Percentiles rank a stretch among this genome's conserved stretches.
Conservation (phyloP, 108 stramenopile genomes). For the Nitzschia sp. region DNA sequence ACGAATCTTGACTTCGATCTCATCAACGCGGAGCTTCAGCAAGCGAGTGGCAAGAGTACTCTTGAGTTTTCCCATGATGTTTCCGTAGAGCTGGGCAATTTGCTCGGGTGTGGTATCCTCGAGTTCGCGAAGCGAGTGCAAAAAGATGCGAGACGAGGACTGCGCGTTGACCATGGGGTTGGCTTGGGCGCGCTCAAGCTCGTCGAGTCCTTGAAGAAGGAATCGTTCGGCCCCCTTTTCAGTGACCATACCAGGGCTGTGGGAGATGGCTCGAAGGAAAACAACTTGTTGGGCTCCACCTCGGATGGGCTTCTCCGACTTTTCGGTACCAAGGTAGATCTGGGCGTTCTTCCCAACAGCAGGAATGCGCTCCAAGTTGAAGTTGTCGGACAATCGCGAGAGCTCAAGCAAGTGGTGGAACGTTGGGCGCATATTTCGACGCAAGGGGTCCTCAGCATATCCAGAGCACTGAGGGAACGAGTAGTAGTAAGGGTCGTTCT, state of each 20-base stretch:
- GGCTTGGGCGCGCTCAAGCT: slow-evolving; percentile 92
- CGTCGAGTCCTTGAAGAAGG: slow-evolving; percentile 91
- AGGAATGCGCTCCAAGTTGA: slow-evolving; percentile 80
- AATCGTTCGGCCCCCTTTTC: slow-evolving; percentile 66
- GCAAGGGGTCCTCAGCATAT: slow-evolving; percentile 88
- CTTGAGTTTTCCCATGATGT: slow-evolving; percentile 76
- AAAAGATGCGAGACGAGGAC: slow-evolving; percentile 92
- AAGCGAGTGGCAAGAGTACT: slow-evolving; percentile 85
- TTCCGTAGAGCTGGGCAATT: slow-evolving; percentile 64
- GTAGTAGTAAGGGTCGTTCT: slow-evolving; percentile 84
- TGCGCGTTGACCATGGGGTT: slow-evolving; percentile 88
- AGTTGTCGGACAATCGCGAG: slow-evolving; percentile 77
- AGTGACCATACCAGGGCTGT: slow-evolving; percentile 81
- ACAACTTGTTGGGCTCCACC: slow-evolving; percentile 88
- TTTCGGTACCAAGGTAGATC: slow-evolving; percentile 92
- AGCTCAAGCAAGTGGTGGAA: slow-evolving; percentile 96
- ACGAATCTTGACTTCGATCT: slow-evolving; percentile 96
- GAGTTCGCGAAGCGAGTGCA: slow-evolving; percentile 89
- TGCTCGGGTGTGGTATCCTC: slow-evolving; percentile 68
- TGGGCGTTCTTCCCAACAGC: slow-evolving; percentile 91
- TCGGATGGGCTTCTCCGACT: slow-evolving; percentile 48
- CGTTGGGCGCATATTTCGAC: slow-evolving; percentile 96
- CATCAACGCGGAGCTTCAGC: slow-evolving; percentile 94
- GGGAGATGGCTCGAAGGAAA: slow-evolving; percentile 91
- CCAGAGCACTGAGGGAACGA: slow-evolving; percentile 79